Conservation (phyloP, 2,329 filamentous ascomycete genomes). For the Fusarium nygamai region DNA sequence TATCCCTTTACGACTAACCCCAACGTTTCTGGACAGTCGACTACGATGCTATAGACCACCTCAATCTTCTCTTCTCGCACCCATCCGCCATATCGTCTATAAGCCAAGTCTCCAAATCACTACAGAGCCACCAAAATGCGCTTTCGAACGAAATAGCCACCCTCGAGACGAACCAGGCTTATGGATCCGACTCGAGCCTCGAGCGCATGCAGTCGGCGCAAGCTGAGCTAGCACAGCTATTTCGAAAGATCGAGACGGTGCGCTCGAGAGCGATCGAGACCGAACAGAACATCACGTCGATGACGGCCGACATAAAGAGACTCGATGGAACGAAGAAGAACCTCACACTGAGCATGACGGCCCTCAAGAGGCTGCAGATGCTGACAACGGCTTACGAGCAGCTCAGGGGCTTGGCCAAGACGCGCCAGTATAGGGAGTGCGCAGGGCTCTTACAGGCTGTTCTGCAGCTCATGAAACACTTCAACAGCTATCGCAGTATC, state of each 20-base stretch:
- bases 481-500: slow-evolving; percentile 97
- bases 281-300: slow-evolving; percentile 94
- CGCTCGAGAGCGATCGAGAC: slow-evolving; percentile 89
- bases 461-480: slow-evolving; percentile 96
- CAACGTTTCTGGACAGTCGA: slow-evolving; percentile 59
- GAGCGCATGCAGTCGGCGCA: slow-evolving; percentile 92
- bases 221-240: slow-evolving; percentile 86
- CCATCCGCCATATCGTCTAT: slow-evolving; percentile 85
- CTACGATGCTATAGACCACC: slow-evolving; percentile 91
- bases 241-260: slow-evolving; percentile 94
- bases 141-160: slow-evolving; percentile 80
- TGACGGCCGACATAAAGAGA: slow-evolving; percentile 99
- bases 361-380: slow-evolving; percentile 97
- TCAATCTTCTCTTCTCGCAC: slow-evolving; percentile 93
- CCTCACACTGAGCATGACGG: slow-evolving; percentile 96
- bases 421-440: slow-evolving; percentile 93
- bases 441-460: slow-evolving; percentile 94
- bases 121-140: slow-evolving; percentile 81
- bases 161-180: slow-evolving; percentile 81
- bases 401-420: slow-evolving; percentile 81
- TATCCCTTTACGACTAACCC: slow-evolving; percentile 33
- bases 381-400: slow-evolving; percentile 99
- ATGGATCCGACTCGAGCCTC: slow-evolving; percentile 86
- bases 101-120: slow-evolving; percentile 74
- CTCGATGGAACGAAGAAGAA: slow-evolving; percentile 97